phyloP scores from a whole-genome alignment of 768 basidiomycete species.

The Gautieria morchelliformis region DNA sequence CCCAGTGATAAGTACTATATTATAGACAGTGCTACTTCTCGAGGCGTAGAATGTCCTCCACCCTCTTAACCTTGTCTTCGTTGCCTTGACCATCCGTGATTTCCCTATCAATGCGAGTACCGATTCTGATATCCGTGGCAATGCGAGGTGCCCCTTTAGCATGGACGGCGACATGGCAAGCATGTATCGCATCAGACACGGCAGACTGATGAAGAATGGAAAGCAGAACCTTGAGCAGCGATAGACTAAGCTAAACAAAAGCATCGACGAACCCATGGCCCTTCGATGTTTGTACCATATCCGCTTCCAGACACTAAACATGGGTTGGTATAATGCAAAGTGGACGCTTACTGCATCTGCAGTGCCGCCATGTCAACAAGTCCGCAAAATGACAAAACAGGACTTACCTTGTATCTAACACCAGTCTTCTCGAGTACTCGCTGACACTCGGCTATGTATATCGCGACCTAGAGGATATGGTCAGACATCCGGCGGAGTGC shows the following conservation, averaged over 20 bases:
- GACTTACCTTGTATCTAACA: conserved; percentile 66
- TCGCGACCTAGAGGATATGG: conserved; percentile 44
- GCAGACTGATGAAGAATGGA: conserved; percentile 59
- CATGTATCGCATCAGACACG: conserved; percentile 81
- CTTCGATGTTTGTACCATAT: conserved; percentile 68
- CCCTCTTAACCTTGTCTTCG: conserved; percentile 67
- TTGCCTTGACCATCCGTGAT: conserved; percentile 63
- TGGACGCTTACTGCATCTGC: conserved; percentile 57
- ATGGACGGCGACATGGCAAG: conserved; percentile 84
- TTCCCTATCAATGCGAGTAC: conserved; percentile 71
- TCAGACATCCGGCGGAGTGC: conserved; percentile 22
- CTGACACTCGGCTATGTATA: conserved; percentile 76
- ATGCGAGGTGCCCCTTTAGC: conserved; percentile 63
- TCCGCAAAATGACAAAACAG: not conserved
- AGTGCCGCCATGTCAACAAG: conserved; percentile 8
- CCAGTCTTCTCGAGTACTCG: conserved; percentile 76
- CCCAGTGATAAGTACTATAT: too few species aligned
- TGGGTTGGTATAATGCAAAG: not conserved
- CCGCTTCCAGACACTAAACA: conserved; percentile 38
- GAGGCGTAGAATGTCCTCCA: conserved; percentile 59
- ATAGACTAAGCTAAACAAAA: not conserved
- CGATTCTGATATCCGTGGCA: conserved; percentile 91
- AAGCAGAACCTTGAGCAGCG: not conserved
- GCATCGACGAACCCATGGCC: conserved; percentile 2
- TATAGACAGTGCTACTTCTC: not conserved